Conservation (phyloP, 352 stramenopile genomes). For the Pythium insidiosum region DNA sequence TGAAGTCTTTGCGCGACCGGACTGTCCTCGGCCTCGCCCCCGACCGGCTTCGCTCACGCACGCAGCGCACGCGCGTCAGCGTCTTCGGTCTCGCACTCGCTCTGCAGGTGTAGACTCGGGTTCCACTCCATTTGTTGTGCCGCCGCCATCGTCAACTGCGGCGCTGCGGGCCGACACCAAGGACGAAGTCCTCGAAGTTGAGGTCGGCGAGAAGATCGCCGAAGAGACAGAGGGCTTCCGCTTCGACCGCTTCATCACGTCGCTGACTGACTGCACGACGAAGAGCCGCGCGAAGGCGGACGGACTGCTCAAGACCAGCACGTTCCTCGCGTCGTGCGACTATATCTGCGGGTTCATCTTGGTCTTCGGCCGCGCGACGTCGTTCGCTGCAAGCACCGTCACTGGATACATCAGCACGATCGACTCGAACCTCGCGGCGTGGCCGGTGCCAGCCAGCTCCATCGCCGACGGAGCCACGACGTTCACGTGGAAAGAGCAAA, state of each 20-base stretch:
- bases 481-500: slow-evolving; percentile 41
- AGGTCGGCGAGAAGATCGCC: slow-evolving; percentile 33
- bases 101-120: slow-evolving; percentile 17
- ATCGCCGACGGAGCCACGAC: slow-evolving; percentile 7
- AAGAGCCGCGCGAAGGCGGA: slow-evolving; percentile 24
- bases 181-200: slow-evolving; percentile 46
- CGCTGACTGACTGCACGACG: slow-evolving; percentile 24
- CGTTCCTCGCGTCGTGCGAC: slow-evolving; percentile 47
- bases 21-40: no score
- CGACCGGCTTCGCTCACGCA: no score
- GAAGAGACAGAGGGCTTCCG: slow-evolving; percentile 21
- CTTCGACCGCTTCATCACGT: slow-evolving; percentile 39
- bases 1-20: slow-evolving; percentile 3
- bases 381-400: slow-evolving; percentile 72
- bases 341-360: slow-evolving; percentile 65
- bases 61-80: no score
- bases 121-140: background rate
- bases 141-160: background rate
- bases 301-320: slow-evolving; percentile 30
- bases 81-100: slow-evolving; percentile 13
- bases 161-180: slow-evolving; percentile 19
- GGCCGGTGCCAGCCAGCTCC: slow-evolving; percentile 18
- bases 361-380: slow-evolving; percentile 72
- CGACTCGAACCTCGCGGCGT: slow-evolving; percentile 43
- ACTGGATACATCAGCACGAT: slow-evolving; percentile 69